Evolutionary conservation across 2,329 filamentous ascomycete species (phyloP), one percentile per base, ranked within the genome.

Genomic region (Colletotrichum tabaci): DNA sequence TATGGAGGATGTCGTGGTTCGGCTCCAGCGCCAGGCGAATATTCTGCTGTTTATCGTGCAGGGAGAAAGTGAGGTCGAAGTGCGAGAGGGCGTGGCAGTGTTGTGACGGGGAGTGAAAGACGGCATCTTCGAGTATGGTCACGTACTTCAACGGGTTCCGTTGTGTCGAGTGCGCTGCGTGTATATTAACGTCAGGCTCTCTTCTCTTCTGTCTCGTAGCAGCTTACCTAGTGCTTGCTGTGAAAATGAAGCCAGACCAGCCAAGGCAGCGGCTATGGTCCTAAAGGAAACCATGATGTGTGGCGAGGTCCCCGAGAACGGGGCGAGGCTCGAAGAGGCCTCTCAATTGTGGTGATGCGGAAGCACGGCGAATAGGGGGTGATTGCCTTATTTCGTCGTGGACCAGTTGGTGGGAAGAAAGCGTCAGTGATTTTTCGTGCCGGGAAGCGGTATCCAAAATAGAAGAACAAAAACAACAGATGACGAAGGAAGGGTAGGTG

Each of bases 1-100:
- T 88, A 66, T 92, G 89, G 56, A 99, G 86, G 70, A 98, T 91
- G 82, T 98, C 94, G 84, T 97, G 90, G 80, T 98, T 98, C 4
- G 96, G 96, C 79, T 96, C 91, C 60, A 99, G 88, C 66, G 89
- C 88, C 63, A 99, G 88, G 75, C 94, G 94, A 77, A 98, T 86
- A 75, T 90, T 89, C 74, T 95, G 88, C 72, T 88, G 84, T 64
- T 88, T 87, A 72, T 89, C 85, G 77, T 93, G 90, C 46, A 98
- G 84, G 68, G 90, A 86, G 80, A 99, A 98, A 40, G 90, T 91
- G 73, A 99, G 85, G 77, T 98, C 94, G 81, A 99, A 99, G 26
- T 90, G 85, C 16, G 95, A 96, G 67, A 93, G 86, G 60, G 95
- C 91, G 79, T 96, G 92, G 57, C 98, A 90, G 71, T 92, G 91